These are phyloP conservation scores for Tetrahymena thermophila DNA, from an alignment of 73 alveolate genomes.

Conservation along the genomic window DNA sequence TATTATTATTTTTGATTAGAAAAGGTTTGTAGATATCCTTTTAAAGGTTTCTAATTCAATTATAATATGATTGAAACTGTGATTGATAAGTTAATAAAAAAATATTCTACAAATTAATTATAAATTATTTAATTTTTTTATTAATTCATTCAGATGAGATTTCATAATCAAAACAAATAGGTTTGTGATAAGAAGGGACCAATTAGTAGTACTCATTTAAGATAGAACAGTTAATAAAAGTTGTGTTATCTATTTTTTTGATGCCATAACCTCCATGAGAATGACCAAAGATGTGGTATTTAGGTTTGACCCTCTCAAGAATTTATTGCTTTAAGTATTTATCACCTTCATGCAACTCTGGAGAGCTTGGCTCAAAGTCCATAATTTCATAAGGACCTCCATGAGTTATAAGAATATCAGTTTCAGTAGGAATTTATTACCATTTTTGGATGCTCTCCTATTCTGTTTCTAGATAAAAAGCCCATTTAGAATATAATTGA, in stretches of 20 bases:
- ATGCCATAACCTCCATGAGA: slow-evolving; percentile 47
- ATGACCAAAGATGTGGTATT: slow-evolving; percentile 46
- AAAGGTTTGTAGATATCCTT: no score
- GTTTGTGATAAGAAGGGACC: neutral
- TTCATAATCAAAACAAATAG: neutral
- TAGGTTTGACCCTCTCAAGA: slow-evolving; percentile 10
- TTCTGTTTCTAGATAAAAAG: slow-evolving; percentile 10
- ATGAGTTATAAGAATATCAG: slow-evolving; percentile 46
- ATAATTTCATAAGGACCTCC: slow-evolving; percentile 41
- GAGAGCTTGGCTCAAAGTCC: neutral
- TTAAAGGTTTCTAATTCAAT: no score
- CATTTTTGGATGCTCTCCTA: slow-evolving; percentile 2
- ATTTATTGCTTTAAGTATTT: neutral
- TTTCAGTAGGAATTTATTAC: slow-evolving; percentile 31
- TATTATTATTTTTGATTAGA: no score
- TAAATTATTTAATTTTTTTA: no score
- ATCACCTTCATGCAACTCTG: slow-evolving; percentile 2
- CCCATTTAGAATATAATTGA: neutral
- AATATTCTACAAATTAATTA: no score
- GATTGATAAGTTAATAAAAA: no score
- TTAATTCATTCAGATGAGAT: neutral
- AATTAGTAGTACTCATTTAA: slow-evolving; percentile 1
- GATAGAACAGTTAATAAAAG: slow-evolving; percentile 34
- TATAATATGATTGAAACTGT: no score
- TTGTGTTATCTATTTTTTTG: slow-evolving; percentile 2